Conservation (phyloP, 1,284 basidiomycete species). For the Sanghuangporus weigelae region DNA sequence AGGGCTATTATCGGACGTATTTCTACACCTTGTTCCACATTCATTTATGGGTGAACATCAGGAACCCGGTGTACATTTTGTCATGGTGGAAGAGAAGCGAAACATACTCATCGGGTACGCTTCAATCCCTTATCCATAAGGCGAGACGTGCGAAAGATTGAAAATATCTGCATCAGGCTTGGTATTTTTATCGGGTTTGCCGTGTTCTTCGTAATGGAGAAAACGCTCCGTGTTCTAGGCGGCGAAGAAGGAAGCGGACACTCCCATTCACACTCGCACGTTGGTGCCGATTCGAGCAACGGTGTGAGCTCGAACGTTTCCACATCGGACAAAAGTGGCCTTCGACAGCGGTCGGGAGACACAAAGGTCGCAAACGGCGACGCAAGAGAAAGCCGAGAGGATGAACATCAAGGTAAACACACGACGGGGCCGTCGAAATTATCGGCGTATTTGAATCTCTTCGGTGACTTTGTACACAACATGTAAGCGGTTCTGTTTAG, state of each 20-base stretch:
- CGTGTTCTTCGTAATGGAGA: slow-evolving; percentile 87
- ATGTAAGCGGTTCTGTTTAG: slow-evolving; percentile 45
- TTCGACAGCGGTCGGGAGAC: slow-evolving; percentile 30
- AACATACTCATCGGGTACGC: slow-evolving; percentile 82
- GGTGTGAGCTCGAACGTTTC: slow-evolving; percentile 34
- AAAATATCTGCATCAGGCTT: slow-evolving; percentile 40
- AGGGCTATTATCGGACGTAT: slow-evolving; percentile 85
- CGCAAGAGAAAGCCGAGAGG: slow-evolving; percentile 23
- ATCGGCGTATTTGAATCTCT: slow-evolving; percentile 86
- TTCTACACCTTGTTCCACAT: slow-evolving; percentile 85
- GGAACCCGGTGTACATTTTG: slow-evolving; percentile 58
- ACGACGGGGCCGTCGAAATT: slow-evolving; percentile 61
- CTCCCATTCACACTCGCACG: slow-evolving; percentile 40
- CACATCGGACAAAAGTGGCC: slow-evolving; percentile 30
- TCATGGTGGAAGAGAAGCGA: slow-evolving; percentile 84
- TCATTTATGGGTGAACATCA: slow-evolving; percentile 85
- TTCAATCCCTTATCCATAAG: slow-evolving; percentile 7
- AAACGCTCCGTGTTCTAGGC: slow-evolving; percentile 77
- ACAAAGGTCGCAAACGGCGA: slow-evolving; percentile 20
- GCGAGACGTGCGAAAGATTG: slow-evolving; percentile 3
- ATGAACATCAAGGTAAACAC: slow-evolving; percentile 21
- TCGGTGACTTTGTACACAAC: slow-evolving; percentile 86
- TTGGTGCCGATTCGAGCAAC: slow-evolving; percentile 24
- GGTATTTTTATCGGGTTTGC: slow-evolving; percentile 83
- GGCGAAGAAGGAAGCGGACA: slow-evolving; percentile 44